phyloP scores from a whole-genome alignment of 768 basidiomycete species.

The Serpula lacrymans region DNA sequence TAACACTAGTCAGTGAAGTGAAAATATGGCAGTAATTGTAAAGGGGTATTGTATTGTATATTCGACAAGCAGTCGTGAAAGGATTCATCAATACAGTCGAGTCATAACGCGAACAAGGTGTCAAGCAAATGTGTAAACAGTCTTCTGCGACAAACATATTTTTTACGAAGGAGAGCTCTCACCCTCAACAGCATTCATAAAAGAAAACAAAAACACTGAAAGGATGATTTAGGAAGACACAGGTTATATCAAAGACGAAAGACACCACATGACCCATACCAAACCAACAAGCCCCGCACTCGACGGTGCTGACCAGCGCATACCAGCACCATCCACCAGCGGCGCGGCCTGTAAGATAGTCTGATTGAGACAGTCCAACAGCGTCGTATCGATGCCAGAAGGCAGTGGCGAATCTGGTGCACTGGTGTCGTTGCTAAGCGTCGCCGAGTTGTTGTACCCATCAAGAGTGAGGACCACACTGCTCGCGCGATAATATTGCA shows the following conservation, averaged over 20 bases:
- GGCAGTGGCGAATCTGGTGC: conserved; percentile 50
- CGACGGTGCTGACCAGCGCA: conserved; percentile 8
- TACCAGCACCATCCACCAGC: conserved; percentile 41
- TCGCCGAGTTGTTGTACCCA: conserved; percentile 64
- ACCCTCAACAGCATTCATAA: no score
- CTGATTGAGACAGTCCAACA: conserved; percentile 56
- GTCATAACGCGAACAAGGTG: no score
- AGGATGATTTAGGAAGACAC: no score
- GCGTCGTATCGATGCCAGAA: conserved; percentile 40
- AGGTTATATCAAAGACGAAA: conserved; percentile 4
- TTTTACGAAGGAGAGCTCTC: no score
- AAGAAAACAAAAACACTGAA: no score
- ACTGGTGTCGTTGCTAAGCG: conserved; percentile 36
- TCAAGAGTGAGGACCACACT: conserved; percentile 60
- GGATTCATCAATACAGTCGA: no score
- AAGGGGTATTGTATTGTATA: no score
- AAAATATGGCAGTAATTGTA: no score
- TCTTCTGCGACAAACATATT: no score
- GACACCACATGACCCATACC: conserved; percentile 14
- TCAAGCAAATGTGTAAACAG: no score
- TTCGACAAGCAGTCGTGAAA: no score
- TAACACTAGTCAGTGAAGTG: no score
- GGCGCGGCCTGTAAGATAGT: conserved; percentile 61
- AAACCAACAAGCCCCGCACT: conserved; percentile 10
- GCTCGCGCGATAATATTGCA: conserved; percentile 72